Base-by-base conservation (phyloP, 2,329 filamentous ascomycete genomes). In the Penicillium sclerotiorum region DNA sequence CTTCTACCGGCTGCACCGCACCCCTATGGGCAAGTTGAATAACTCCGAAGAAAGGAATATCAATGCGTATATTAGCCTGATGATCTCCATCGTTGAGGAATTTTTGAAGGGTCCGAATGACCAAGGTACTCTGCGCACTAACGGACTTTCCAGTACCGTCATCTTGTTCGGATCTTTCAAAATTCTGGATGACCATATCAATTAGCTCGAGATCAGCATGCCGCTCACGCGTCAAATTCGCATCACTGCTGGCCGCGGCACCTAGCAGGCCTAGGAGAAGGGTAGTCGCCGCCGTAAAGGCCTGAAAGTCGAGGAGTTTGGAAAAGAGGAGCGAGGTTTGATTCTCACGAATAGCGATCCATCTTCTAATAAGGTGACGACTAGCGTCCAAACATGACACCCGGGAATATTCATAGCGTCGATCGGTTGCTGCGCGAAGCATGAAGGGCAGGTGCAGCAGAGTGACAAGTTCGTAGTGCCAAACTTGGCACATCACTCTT, bases 291-390 rank as follows among this genome's bases (percentile, higher is more conserved):
- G 44, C 49, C 5, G 44, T 51, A 39, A 51, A 51, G 12, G 43
- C 49, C 32, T 51, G 37, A 8, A 51, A 51, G 33, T 51, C 44
- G 18, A 51, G 38, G 4, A 51, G 49, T 21, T 77, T 51, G 4
- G 49, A 51, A 20, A 47, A 47, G 23, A 43, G 40, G 13, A 44
- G 23, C 2, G 27, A 45, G 2, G 11, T 12, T 7, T 37, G 35
- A 15, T 8, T 51, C 21, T 44, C 33, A 21, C 44, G 38, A 39
- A 51, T 47, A 13, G 33, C 23, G 5, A 35, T 15, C 47, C 44
- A 51, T 47, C 49, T 47, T 25, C 36, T 44, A 17, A 51, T 44
- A 2, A 51, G 25, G 21, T 15, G 42, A 27, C 49, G 38, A 13
- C 44, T 47, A 13, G 43, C 44, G 27, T 52, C 30, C 25, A 46